Percentiles rank a stretch among this genome's conserved stretches.
These are phyloP conservation scores for Colletotrichum sidae DNA, from an alignment of 2,329 filamentous ascomycete species.

Conservation along the genomic window DNA sequence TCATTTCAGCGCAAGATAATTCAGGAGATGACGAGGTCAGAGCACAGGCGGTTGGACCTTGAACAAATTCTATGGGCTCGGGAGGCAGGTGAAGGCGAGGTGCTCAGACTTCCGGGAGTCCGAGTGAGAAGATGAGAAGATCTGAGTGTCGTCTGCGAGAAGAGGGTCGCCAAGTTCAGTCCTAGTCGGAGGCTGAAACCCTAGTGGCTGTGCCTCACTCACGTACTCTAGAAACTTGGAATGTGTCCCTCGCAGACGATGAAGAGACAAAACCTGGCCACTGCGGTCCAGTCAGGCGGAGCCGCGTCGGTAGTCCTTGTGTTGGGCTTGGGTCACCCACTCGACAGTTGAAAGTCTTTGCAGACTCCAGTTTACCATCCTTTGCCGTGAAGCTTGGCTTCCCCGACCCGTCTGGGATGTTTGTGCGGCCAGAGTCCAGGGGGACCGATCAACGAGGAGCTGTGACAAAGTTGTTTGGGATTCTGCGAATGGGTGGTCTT, in stretches of 20 bases:
- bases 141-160: conserved; percentile 7
- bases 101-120: conserved; percentile 28
- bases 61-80: conserved; percentile 13
- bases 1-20: conserved; percentile 13
- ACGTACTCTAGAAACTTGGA: conserved; percentile 18
- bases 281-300: conserved; percentile 14
- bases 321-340: background rate
- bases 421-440: conserved; percentile 20
- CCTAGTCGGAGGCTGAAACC: conserved; percentile 36
- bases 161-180: conserved; percentile 34
- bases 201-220: conserved; percentile 27
- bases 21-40: conserved; percentile 24
- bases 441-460: conserved; percentile 27
- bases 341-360: background rate
- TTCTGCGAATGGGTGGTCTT: conserved; percentile 19
- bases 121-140: conserved; percentile 18
- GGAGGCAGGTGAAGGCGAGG: conserved; percentile 34
- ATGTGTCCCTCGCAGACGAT: conserved; percentile 31
- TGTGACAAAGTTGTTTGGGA: conserved; percentile 37
- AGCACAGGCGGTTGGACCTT: conserved; percentile 27
- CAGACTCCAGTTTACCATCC: conserved; percentile 6
- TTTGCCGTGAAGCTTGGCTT: conserved; percentile 12
- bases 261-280: conserved; percentile 17
- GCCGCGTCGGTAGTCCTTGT: conserved; percentile 8
- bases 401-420: conserved; percentile 9